A percentile compares a stretch with the other conserved stretches of the same genome.
phyloP scores from a whole-genome alignment of 176 grass and related monocot species.

The Triticum monococcum region DNA sequence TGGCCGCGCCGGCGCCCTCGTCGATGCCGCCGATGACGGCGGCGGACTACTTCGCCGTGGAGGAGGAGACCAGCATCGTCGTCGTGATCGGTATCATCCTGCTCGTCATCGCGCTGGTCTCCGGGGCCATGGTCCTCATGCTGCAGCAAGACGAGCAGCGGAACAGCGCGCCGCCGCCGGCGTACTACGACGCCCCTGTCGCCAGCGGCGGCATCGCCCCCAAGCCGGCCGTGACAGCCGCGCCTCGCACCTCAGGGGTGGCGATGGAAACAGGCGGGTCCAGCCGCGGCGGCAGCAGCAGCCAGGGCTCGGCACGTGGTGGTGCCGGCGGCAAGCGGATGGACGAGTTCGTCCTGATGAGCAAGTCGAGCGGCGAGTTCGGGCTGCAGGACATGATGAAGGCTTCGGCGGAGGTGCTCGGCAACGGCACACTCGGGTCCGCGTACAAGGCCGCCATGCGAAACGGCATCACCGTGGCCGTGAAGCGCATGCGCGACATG shows the following conservation, averaged over 20 bases:
- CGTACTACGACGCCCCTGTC: conserved; percentile 3
- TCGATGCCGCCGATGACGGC: background rate
- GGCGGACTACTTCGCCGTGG: background rate
- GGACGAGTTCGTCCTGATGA: conserved; percentile 67
- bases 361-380: conserved; percentile 36
- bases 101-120: conserved; percentile 38
- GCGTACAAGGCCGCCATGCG: conserved; percentile 87
- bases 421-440: conserved; percentile 65
- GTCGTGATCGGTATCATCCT: conserved; percentile 46
- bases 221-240: background rate
- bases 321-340: background rate
- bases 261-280: conserved; percentile 11
- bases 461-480: conserved; percentile 51
- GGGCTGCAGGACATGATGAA: conserved; percentile 88
- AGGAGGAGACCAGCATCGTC: conserved; percentile 47
- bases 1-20: background rate
- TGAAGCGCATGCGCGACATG: conserved; percentile 93
- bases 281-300: conserved; percentile 20
- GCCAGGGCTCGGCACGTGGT: background rate
- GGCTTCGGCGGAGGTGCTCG: conserved; percentile 80
- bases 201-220: background rate
- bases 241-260: background rate
- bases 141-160: conserved; percentile 24
- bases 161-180: background rate
- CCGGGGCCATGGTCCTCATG: conserved; percentile 40